Base-by-base conservation (phyloP, 257 asterid genomes). In the Solanum sejunctum region DNA sequence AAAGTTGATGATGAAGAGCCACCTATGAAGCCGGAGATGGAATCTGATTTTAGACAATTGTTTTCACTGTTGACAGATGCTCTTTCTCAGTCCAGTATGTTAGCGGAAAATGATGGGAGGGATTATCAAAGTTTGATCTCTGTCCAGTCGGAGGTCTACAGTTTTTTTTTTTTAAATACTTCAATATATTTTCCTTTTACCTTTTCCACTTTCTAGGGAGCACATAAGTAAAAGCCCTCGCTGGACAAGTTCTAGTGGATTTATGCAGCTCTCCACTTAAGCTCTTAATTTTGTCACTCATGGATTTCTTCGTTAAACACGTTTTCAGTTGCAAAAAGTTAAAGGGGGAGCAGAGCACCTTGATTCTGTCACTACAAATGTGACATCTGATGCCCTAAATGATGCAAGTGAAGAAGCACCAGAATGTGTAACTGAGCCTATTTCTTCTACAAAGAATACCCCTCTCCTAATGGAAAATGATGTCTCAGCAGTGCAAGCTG, bases 21-120 rank as follows among this genome's bases (percentile, higher is more conserved):
- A 73, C 87, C 84, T 47, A 52, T 67, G 78, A 85, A 82, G 84
- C 80, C 78, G 80, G 89, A 85, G 83, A 88, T 86, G 85, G 95
- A 86, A 73, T 77, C 90, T 32, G 97, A 95, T 87, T 88, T 97
- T 82, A 90, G 87, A 78, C 95, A 91, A 79, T 89, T 97, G 88
- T 90, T 93, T 17, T 88, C 90, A 70, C 88, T 97, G 87, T 90
- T 97, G 85, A 67, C 88, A 45, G 93, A 89, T 82, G 61, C 90
- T 75, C 92, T 93, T 84, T 86, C 94, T 67, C 90, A 85, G 56
- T 87, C 97, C 17, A 88, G 63, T 57, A 82, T 89, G 39, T 85
- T 90, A 47, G 89, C 84, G 47, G 84, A 82, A 89, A 87, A 82
- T 84, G 91, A 86, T 85, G 70, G 82, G 87, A 79, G 57, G 23